Conservation (phyloP, 345 rosid species). For the Heritiera fomes region DNA sequence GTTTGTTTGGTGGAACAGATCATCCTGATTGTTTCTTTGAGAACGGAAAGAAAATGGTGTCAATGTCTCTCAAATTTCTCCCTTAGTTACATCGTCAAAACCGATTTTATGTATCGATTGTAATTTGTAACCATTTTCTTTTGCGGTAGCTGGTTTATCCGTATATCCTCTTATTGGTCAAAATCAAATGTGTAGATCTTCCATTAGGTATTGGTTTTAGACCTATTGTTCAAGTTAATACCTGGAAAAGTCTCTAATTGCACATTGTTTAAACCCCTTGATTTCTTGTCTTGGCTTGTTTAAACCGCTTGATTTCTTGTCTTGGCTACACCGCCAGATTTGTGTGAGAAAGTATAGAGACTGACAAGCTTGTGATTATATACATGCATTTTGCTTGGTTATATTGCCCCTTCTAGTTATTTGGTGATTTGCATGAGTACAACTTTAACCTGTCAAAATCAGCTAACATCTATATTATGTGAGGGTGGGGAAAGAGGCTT, state of each 20-base stretch:
- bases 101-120: not conserved
- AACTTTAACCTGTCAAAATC: not conserved
- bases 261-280: constrained; percentile 1
- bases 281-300: not conserved
- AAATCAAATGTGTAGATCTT: not conserved
- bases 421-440: not conserved
- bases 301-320: not conserved
- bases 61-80: not conserved
- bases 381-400: not conserved
- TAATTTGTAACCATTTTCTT: not conserved
- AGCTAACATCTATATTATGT: not conserved
- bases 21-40: not conserved
- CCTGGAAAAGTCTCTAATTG: not conserved
- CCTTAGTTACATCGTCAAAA: not conserved
- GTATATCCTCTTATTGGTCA: not conserved
- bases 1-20: not conserved
- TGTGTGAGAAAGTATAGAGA: not conserved
- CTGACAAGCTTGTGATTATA: not conserved
- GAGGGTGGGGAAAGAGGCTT: not conserved
- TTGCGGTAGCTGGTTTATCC: not conserved
- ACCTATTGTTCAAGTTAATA: not conserved
- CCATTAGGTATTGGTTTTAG: not conserved
- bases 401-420: not conserved
- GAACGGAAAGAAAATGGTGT: not conserved
- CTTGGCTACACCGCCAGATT: not conserved